Conservation (phyloP, 2,329 filamentous ascomycete species). For the Beauveria brongniartii region DNA sequence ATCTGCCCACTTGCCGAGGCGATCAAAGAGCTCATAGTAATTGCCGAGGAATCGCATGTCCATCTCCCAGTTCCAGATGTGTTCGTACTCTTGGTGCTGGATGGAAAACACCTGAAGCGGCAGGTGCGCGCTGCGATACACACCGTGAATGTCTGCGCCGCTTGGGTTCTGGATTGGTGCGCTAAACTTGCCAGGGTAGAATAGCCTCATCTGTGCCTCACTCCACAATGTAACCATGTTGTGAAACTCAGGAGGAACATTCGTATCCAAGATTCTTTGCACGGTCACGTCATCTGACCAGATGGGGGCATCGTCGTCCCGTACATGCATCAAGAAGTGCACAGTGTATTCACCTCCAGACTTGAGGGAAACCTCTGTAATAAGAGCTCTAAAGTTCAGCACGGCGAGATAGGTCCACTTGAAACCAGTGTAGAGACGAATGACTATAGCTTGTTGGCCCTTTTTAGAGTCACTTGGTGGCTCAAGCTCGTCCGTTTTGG, state of each 20-base stretch:
- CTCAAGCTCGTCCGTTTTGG: conserved; percentile 29
- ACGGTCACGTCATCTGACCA: conserved; percentile 73
- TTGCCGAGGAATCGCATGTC: conserved; percentile 58
- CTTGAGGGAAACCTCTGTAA: conserved; percentile 67
- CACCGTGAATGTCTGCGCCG: conserved; percentile 54
- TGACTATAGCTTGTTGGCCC: conserved; percentile 63
- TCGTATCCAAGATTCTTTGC: conserved; percentile 58
- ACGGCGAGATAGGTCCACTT: conserved; percentile 70
- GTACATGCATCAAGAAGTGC: conserved; percentile 79
- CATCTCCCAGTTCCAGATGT: conserved; percentile 67
- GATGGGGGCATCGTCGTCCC: conserved; percentile 68
- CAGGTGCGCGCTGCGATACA: conserved; percentile 59
- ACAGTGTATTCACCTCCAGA: conserved; percentile 77
- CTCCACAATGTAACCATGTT: conserved; percentile 78
- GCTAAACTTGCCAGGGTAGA: conserved; percentile 66
- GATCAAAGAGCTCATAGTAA: conserved; percentile 66
- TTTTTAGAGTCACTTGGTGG: conserved; percentile 27
- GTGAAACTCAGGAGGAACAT: conserved; percentile 66
- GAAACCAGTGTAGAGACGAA: conserved; percentile 75
- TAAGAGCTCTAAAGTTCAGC: conserved; percentile 72
- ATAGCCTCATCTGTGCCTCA: conserved; percentile 71
- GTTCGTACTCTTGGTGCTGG: conserved; percentile 55
- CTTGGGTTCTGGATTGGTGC: conserved; percentile 54
- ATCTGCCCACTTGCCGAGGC: conserved; percentile 57
- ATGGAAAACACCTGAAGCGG: conserved; percentile 57